phyloP scores from a whole-genome alignment of 371 early-diverging fungal genomes.

The Mortierella sp. region DNA sequence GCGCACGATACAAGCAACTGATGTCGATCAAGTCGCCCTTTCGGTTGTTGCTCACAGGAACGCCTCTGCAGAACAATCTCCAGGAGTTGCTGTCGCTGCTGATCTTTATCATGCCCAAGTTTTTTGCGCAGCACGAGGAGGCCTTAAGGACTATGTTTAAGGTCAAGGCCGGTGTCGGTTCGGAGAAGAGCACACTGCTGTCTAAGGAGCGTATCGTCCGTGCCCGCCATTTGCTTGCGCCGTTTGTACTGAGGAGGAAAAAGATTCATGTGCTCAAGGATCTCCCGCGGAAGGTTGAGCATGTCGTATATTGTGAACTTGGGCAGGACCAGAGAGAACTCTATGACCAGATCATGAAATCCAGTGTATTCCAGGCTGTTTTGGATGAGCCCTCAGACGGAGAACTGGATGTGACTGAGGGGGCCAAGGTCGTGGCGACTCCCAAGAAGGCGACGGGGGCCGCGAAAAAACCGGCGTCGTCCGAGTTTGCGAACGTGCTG shows the following conservation, averaged over 20 bases:
- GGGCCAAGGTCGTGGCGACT: constrained; percentile 21
- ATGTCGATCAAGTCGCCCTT: constrained; percentile 79
- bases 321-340: constrained; percentile 59
- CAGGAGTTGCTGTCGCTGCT: constrained; percentile 86
- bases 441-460: constrained; percentile 29
- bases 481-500: constrained; percentile 71
- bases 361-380: constrained; percentile 28
- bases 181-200: constrained; percentile 60
- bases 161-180: constrained; percentile 58
- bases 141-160: constrained; percentile 68
- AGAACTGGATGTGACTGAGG: background rate
- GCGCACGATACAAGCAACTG: constrained; percentile 84
- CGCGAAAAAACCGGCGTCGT: constrained; percentile 16
- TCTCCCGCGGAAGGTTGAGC: constrained; percentile 73
- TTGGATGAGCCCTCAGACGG: constrained; percentile 18
- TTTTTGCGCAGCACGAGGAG: constrained; percentile 79
- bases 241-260: constrained; percentile 83
- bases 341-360: constrained; percentile 62
- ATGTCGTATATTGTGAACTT: constrained; percentile 65
- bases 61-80: constrained; percentile 92
- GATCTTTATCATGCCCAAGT: constrained; percentile 93
- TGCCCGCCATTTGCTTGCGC: constrained; percentile 84
- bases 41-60: constrained; percentile 83
- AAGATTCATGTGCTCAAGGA: constrained; percentile 80
- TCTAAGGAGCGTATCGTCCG: constrained; percentile 73